phyloP scores from a whole-genome alignment of 164 flowering plant genomes.

The Aristolochia fimbriata region DNA sequence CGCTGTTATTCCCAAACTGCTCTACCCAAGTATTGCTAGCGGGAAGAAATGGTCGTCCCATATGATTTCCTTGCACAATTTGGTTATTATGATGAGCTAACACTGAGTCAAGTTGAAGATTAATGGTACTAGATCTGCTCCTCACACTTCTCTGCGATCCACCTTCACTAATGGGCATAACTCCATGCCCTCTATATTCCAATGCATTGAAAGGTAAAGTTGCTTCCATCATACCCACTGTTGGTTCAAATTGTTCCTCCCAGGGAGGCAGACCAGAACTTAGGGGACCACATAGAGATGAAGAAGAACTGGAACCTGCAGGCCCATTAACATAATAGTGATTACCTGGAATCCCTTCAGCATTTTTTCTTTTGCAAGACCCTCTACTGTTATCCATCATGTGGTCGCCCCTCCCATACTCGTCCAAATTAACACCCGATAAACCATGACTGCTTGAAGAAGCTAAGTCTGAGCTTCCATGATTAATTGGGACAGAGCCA shows the following conservation, averaged over 20 bases:
- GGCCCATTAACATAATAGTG: constrained; percentile 27
- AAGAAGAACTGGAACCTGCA: constrained; percentile 44
- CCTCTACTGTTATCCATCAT: constrained; percentile 43
- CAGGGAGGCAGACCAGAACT: constrained; percentile 23
- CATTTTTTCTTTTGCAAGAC: constrained; percentile 58
- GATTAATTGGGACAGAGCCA: constrained; percentile 29
- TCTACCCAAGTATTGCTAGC: constrained; percentile 37
- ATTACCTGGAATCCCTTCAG: constrained; percentile 38
- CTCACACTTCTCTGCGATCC: constrained; percentile 35
- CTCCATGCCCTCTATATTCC: constrained; percentile 25
- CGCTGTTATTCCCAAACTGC: constrained; percentile 21
- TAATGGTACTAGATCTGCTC: constrained; percentile 31
- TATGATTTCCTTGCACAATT: constrained; percentile 35
- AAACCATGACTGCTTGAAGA: constrained; percentile 38
- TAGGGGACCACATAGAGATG: constrained; percentile 28
- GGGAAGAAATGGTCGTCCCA: constrained; percentile 36
- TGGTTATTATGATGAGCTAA: constrained; percentile 29
- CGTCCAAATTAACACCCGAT: constrained; percentile 31
- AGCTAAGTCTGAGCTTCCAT: constrained; percentile 27
- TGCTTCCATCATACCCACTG: constrained; percentile 21
- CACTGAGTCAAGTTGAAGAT: constrained; percentile 25
- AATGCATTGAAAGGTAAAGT: constrained; percentile 21
- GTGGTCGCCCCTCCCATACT: constrained; percentile 35
- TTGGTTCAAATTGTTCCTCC: constrained; percentile 29
- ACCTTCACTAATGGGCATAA: constrained; percentile 22